phyloP scores from a whole-genome alignment of 805 yeast species.

The fission yeast (Schizosaccharomyces pombe) region DNA sequence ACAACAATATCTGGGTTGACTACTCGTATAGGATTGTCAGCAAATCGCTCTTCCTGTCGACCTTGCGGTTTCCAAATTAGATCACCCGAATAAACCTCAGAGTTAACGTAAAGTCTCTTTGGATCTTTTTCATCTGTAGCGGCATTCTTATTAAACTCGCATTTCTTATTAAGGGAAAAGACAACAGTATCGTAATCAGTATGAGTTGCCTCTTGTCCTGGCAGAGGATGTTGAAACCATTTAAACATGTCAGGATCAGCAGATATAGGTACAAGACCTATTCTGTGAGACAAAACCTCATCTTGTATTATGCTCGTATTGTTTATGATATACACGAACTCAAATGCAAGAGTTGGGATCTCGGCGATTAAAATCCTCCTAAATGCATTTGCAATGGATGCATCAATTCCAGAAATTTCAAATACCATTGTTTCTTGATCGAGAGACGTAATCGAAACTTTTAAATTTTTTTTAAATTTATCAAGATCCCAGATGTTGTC shows the following conservation, averaged over 20 bases:
- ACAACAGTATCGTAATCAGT: constrained; percentile 82
- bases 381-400: constrained; percentile 87
- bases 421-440: constrained; percentile 43
- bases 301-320: constrained; percentile 94
- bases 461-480: constrained; percentile 41
- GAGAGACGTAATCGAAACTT: constrained; percentile 39
- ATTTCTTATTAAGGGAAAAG: constrained; percentile 52
- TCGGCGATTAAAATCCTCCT: constrained; percentile 93
- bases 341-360: constrained; percentile 90
- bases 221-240: constrained; percentile 28
- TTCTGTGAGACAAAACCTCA: constrained; percentile 86
- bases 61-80: constrained; percentile 83
- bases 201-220: constrained; percentile 18
- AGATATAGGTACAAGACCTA: constrained; percentile 75
- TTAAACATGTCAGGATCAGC: constrained; percentile 72
- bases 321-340: constrained; percentile 69
- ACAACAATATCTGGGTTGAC: constrained; percentile 72
- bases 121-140: constrained; percentile 60
- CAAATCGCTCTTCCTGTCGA: constrained; percentile 50
- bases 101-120: constrained; percentile 56
- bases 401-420: constrained; percentile 66
- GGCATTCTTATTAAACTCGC: constrained; percentile 70
- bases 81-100: constrained; percentile 59
- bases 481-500: constrained; percentile 68
- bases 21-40: constrained; percentile 18